These are phyloP conservation scores for Trypanosoma theileri DNA, from an alignment of 208 protist genomes.

Conservation along the genomic window DNA sequence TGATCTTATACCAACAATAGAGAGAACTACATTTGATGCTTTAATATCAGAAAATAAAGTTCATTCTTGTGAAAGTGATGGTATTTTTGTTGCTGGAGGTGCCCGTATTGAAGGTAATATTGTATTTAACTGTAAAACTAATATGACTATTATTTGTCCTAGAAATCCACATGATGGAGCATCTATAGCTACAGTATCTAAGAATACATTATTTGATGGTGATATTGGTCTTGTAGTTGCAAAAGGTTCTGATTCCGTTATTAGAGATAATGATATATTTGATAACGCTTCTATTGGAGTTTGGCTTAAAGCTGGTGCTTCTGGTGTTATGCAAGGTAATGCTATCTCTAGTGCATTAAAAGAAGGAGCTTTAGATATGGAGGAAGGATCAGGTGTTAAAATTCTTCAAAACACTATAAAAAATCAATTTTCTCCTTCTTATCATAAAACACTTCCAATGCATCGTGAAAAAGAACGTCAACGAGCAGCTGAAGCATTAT, in stretches of 20 bases:
- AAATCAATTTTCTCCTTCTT: constrained; percentile 89
- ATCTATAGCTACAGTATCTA: constrained; percentile 4
- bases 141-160: constrained; percentile 50
- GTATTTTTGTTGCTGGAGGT: constrained; percentile 50
- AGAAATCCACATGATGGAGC: background rate
- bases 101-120: constrained; percentile 65
- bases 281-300: constrained; percentile 71
- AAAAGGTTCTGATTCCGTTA: constrained; percentile 35
- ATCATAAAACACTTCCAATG: constrained; percentile 50
- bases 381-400: constrained; percentile 53
- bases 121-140: constrained; percentile 61
- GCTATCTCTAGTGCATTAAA: constrained; percentile 65
- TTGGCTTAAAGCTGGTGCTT: constrained; percentile 36
- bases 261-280: constrained; percentile 77
- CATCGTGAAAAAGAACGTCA: constrained; percentile 61
- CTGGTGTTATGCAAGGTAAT: constrained; percentile 64
- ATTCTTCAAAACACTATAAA: constrained; percentile 65
- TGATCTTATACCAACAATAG: constrained; percentile 47
- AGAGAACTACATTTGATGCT: constrained; percentile 38
- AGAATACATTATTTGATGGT: constrained; percentile 73
- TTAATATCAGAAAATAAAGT: constrained; percentile 60
- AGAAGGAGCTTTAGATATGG: constrained; percentile 58
- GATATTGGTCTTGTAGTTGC: constrained; percentile 46
- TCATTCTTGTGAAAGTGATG: constrained; percentile 50
- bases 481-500: constrained; percentile 31